Evolutionary conservation across 805 yeast species (phyloP), one percentile per base, ranked within the genome.

Genomic region (Hanseniaspora lindneri): DNA sequence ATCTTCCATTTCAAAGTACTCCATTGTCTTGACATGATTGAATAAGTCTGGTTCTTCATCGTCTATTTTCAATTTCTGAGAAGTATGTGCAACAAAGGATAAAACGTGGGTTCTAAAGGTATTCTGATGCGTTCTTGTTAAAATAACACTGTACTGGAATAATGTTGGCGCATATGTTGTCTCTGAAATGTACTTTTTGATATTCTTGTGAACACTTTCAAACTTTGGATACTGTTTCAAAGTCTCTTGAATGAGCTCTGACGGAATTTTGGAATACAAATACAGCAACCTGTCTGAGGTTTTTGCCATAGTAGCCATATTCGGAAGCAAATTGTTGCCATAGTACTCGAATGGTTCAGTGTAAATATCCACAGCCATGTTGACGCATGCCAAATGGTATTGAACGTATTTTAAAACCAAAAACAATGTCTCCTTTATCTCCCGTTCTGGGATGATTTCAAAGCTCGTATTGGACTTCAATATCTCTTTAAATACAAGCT

Each of bases 321-420:
- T 43, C n/a, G 41, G 32, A 4, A 46, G 28, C 10, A 46, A 30
- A 32, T 39, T 34, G 32, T 46, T 37, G 4, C 33, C 49, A 39
- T 39, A 39, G 17, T 30, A 39, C 17, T 46, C 49, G 39, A 46
- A 46, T 1, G 49, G 49, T 17, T 46, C 49, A 1, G 33, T 39
- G 24, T 24, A 39, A 9, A 46, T 46, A 16, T 46, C 49, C 23
- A 39, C 20, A 9, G 34, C 32, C 39, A 46, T 46, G 23, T 46
- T 46, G 13, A 13, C 39, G 23, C 49, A 46, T 23, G 49, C 37
- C 10, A 46, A 24, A 32, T 35, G 14, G 39, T 46, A 46, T 32
- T 46, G 49, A 9, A 46, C 33, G 32, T 39, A 46, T 19, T 46
- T 46, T 23, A 46, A 25, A 13, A 46, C 43, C 25, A 46, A 24